Evolutionary conservation across 179 eudicot species (phyloP).

Genomic region (Beta corolliflora): DNA sequence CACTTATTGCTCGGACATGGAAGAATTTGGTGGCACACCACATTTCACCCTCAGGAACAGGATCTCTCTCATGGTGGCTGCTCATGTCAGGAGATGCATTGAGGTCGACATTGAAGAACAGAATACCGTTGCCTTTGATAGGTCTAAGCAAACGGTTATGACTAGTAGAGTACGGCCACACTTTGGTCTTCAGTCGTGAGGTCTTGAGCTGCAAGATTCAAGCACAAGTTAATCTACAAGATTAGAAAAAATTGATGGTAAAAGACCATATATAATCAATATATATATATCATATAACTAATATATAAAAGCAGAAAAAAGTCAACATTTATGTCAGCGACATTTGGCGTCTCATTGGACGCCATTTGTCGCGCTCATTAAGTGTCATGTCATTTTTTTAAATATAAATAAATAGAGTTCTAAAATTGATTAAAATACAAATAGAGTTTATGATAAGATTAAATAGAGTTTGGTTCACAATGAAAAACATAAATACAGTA

Average conservation of each 20-base stretch:
- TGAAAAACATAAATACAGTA: too few species aligned
- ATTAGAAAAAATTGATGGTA: neutral
- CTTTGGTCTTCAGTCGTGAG: conserved; percentile 36
- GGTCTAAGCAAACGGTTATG: conserved; percentile 49
- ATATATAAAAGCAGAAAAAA: too few species aligned
- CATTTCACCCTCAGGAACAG: conserved; percentile 70
- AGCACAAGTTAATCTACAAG: neutral
- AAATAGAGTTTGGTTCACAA: too few species aligned
- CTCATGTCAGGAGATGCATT: conserved; percentile 67
- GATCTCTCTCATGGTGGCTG: conserved; percentile 68
- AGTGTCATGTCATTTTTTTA: too few species aligned
- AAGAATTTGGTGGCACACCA: conserved; percentile 79
- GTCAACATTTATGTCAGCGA: too few species aligned
- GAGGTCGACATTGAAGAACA: conserved; percentile 75
- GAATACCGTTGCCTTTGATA: conserved; percentile 72
- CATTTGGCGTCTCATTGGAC: too few species aligned
- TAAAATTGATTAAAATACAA: too few species aligned
- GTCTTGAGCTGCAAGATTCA: conserved; percentile 38
- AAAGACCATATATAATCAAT: too few species aligned
- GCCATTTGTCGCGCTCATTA: too few species aligned
- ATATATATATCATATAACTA: too few species aligned
- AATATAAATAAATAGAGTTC: too few species aligned
- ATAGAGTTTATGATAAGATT: too few species aligned
- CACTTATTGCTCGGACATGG: conserved; percentile 40
- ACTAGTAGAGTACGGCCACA: conserved; percentile 49